Percentiles rank a stretch among this genome's conserved stretches.
Conservation (phyloP, 768 basidiomycete genomes). For the Naganishia randhawae region DNA sequence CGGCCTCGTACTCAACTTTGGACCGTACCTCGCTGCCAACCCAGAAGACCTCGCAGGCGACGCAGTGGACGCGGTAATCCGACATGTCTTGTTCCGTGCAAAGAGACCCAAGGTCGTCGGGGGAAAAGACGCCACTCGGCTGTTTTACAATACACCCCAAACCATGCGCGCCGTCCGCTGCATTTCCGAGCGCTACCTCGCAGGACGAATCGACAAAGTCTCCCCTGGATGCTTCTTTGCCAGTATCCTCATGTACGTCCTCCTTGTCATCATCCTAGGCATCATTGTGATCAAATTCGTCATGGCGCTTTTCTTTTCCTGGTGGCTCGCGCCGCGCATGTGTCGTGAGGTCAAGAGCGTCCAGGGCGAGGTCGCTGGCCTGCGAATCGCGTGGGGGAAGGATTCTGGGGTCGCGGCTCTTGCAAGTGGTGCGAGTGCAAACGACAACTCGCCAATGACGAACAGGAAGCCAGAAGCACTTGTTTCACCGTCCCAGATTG, state of each 20-base stretch:
- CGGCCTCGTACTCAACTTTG: slow-evolving; percentile 88
- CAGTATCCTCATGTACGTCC: slow-evolving; percentile 79
- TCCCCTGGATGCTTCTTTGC: slow-evolving; percentile 94
- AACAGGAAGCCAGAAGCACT: slow-evolving; percentile 55
- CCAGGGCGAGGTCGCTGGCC: neutral
- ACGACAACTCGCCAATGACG: slow-evolving; percentile 20
- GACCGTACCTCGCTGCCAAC: slow-evolving; percentile 74
- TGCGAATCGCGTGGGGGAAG: slow-evolving; percentile 53
- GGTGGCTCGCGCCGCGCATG: slow-evolving; percentile 83
- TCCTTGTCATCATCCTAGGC: slow-evolving; percentile 82
- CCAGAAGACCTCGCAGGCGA: slow-evolving; percentile 66
- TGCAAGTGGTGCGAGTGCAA: neutral
- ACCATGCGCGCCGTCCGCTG: slow-evolving; percentile 71
- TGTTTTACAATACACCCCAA: slow-evolving; percentile 70
- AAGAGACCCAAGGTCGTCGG: slow-evolving; percentile 47
- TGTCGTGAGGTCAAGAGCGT: slow-evolving; percentile 58
- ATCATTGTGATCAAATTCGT: slow-evolving; percentile 85
- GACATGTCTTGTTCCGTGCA: slow-evolving; percentile 59
- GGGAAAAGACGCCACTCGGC: slow-evolving; percentile 84
- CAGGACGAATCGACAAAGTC: slow-evolving; percentile 94
- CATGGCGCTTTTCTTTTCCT: slow-evolving; percentile 96
- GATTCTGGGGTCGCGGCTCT: slow-evolving; percentile 47
- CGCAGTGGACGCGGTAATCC: slow-evolving; percentile 74
- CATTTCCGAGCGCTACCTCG: slow-evolving; percentile 76
- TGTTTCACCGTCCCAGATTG: slow-evolving; percentile 81